Evolutionary conservation across 75 land plant genomes (phyloP), one percentile per base, ranked within the genome.

Genomic region (Azolla pinnata): DNA sequence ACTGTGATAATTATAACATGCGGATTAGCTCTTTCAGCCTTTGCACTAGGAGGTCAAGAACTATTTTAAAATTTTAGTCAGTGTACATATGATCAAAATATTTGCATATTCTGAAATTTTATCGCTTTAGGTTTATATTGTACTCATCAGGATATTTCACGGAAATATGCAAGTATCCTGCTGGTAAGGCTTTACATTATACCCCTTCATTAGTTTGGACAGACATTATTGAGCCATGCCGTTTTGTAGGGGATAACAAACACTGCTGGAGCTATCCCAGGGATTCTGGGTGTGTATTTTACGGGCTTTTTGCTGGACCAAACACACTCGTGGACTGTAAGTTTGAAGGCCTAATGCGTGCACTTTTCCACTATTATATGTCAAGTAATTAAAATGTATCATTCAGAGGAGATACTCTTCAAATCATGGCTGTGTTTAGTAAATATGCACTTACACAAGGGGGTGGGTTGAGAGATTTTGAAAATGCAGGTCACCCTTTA

Each of bases 91-190:
- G 2, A 3, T 4, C 26, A 29, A 28, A 54, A 4, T 8, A 29
- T 18, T 25, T 55, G 5, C 18, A 20, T 2, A 55, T 8, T 55
- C 21, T 17, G 5, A 44, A 33, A 30, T 52, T 57, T 59, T 29
- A 32, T 28, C 31, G 44, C 16, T 61, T 26, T 78, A 93, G 98
- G 98, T 54, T 79, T 93, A 21, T 93, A 93, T 54, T 93, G 98
- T 61, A 93, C 96, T 17, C 96, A 93, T 63, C 98, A 93, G 63
- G 98, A 93, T 55, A 93, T 93, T 7, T 93, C 98, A 51, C 90
- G 81, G 29, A 88, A 85, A 67, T 93, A 88, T 75, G 90, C 98
- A 44, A 77, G 98, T 62, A 74, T 93, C 33, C 96, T 93, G 63
- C 66, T 89, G 86, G 98, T 93, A 78, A 33, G 84, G 35, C 31